phyloP scores from a whole-genome alignment of 495 filamentous ascomycete genomes.

The Paragyromitra xinjiangensis region DNA sequence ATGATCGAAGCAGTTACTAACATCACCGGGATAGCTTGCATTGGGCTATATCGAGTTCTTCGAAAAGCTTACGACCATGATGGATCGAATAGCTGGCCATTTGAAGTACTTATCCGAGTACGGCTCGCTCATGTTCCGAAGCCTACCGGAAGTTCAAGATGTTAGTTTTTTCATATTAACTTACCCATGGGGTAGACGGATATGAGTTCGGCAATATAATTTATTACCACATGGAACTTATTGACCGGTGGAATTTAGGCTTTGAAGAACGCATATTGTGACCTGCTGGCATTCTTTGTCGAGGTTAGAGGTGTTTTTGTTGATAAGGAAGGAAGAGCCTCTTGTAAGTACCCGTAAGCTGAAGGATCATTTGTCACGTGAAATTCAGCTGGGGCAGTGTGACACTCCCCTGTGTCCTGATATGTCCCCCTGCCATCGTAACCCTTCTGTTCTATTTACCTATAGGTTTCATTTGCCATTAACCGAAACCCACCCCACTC shows the following conservation, averaged over 20 bases:
- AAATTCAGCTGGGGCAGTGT: too few relatives aligned
- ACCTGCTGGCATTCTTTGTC: conserved; percentile 10
- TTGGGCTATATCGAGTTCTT: conserved; percentile 16
- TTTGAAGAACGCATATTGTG: not conserved
- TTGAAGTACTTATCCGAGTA: not conserved
- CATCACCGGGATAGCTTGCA: not conserved
- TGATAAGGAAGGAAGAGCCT: not conserved
- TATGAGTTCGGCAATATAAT: too few relatives aligned
- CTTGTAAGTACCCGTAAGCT: not conserved
- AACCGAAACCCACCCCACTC: too few relatives aligned
- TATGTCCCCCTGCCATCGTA: too few relatives aligned
- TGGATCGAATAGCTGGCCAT: not conserved
- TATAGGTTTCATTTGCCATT: too few relatives aligned
- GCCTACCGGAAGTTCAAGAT: not conserved
- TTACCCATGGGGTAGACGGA: not conserved
- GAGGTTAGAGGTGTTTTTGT: not conserved
- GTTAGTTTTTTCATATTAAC: not conserved
- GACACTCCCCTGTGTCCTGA: too few relatives aligned
- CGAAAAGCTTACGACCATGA: conserved; percentile 2
- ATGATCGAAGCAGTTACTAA: not conserved
- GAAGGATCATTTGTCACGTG: too few relatives aligned
- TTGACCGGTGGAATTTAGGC: not conserved
- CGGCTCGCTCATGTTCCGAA: not conserved
- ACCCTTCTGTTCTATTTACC: too few relatives aligned
- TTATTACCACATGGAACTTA: too few relatives aligned